Base-by-base conservation (phyloP, 83 land plant genomes). In the Picea abies region DNA sequence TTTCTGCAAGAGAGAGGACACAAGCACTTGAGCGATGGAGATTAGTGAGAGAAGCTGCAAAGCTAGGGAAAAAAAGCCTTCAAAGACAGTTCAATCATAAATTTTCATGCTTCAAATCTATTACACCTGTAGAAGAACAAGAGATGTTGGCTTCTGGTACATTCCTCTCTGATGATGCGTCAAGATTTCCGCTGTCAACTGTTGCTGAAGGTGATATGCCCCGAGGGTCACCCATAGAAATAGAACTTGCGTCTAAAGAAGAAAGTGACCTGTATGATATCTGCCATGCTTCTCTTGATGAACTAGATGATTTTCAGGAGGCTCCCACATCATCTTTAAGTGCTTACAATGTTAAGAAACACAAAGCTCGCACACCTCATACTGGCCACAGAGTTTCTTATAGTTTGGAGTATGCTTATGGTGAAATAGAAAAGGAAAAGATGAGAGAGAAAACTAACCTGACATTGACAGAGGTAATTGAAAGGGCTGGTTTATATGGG, bases 361-460 rank as follows among this genome's bases (percentile, higher is more conserved):
- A 81, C 26, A 89, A 85, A 78, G 88, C 83, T 15, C 87, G 86
- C 62, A 61, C 83, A 35, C 83, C 65, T 39, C 88, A 66, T 52
- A 86, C 92, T 62, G 29, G 80, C 68, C 89, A 70, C 52, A 84
- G 84, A 76, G 85, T 86, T 41, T 94, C 94, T 82, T 99, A 93
- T 76, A 92, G 93, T 73, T 94, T 94, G 81, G 90, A 90, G 69
- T 94, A 98, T 87, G 99, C 99, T 44, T 98, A 96, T 88, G 89
- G 91, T 58, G 93, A 96, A 81, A 90, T 98, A 75, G 99, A 98
- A 84, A 93, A 90, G 80, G 99, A 98, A 85, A 94, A 93, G 83
- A 91, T 90, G 44, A 86, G 88, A 70, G 84, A 89, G 70, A 87
- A 88, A 79, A 87, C 85, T 70, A 80, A 88, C 73, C 71, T 86